Conservation (phyloP, 148 eudicot species). For the Fagopyrum homotropicum region DNA sequence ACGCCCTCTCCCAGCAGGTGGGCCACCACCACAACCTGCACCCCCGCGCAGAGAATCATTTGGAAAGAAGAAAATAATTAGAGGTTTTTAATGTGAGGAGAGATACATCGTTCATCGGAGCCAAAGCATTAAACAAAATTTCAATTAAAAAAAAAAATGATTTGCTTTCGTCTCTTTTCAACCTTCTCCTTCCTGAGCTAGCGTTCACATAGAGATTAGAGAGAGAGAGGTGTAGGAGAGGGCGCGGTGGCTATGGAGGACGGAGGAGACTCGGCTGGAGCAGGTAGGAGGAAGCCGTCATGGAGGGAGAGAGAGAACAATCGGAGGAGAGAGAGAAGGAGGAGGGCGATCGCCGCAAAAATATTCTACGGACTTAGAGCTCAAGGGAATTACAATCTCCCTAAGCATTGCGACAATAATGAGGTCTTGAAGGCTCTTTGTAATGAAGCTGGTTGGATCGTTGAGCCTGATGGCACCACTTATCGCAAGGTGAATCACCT, state of each 20-base stretch:
- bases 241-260: conserved; percentile 26
- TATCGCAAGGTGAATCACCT: conserved; percentile 61
- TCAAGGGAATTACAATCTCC: conserved; percentile 75
- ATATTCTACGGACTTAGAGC: conserved; percentile 70
- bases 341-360: conserved; percentile 88
- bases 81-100: not conserved
- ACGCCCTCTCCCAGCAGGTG: not conserved
- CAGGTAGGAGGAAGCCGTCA: conserved; percentile 81
- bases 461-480: conserved; percentile 92
- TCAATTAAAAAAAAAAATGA: no score
- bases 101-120: not conserved
- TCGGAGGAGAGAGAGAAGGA: conserved; percentile 74
- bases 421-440: conserved; percentile 92
- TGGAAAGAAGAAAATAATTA: not conserved
- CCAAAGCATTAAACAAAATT: not conserved
- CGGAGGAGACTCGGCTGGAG: conserved; percentile 14
- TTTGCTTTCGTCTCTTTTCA: not conserved
- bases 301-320: conserved; percentile 96
- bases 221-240: conserved; percentile 14
- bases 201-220: conserved; percentile 5
- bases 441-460: conserved; percentile 84
- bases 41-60: conserved; percentile 11
- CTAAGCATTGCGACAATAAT: conserved; percentile 90
- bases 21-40: conserved; percentile 1
- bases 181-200: not conserved